Percentiles rank a stretch among this genome's conserved stretches.
Evolutionary conservation across 106 monocot species (phyloP).

Genomic region (Dendrobium officinale): DNA sequence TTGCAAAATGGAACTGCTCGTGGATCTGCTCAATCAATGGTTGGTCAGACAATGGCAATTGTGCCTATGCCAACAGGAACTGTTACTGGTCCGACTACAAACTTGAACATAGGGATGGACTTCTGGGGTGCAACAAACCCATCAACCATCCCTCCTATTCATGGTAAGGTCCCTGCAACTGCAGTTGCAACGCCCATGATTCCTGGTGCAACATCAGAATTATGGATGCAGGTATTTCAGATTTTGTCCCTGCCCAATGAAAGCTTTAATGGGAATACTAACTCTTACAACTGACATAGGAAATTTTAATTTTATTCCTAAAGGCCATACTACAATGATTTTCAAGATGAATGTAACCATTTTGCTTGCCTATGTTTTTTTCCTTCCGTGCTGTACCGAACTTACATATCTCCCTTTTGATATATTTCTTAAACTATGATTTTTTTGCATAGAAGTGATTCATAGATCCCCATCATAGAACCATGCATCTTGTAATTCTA

Average conservation of each 20-base stretch:
- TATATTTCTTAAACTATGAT: too few relatives aligned
- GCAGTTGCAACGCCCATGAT: slow-evolving; percentile 31
- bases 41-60: slow-evolving; percentile 40
- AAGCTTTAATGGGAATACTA: not conserved
- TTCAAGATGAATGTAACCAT: not conserved
- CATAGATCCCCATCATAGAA: too few relatives aligned
- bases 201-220: slow-evolving; percentile 29
- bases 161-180: slow-evolving; percentile 17
- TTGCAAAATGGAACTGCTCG: slow-evolving; percentile 49
- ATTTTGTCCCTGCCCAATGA: not conserved
- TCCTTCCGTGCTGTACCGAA: too few relatives aligned
- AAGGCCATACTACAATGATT: not conserved
- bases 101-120: slow-evolving; percentile 82
- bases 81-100: slow-evolving; percentile 51
- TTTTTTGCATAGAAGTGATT: too few relatives aligned
- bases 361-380: not conserved
- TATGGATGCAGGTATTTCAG: slow-evolving; percentile 29
- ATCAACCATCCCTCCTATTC: slow-evolving; percentile 28
- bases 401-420: too few relatives aligned
- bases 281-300: not conserved
- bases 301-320: not conserved
- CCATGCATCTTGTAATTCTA: too few relatives aligned
- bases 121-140: slow-evolving; percentile 53
- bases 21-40: slow-evolving; percentile 26
- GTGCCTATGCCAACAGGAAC: slow-evolving; percentile 32